These are phyloP conservation scores for Eurotiales sp. DNA, from an alignment of 2,329 filamentous ascomycete genomes.

Conservation along the genomic window DNA sequence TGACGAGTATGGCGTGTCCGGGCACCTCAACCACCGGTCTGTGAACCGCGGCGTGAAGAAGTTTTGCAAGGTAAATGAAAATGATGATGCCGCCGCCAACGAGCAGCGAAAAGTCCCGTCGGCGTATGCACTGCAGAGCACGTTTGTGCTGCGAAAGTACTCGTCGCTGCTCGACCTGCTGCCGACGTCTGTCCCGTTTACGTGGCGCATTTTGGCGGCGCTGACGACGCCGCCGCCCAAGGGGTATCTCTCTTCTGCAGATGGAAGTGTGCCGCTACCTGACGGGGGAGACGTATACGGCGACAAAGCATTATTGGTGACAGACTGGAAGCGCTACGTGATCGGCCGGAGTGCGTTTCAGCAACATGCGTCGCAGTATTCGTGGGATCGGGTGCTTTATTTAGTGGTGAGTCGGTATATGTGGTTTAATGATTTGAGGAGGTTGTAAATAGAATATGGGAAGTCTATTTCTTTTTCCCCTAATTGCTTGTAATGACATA, in stretches of 20 bases:
- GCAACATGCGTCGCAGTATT: slow-evolving; percentile 39
- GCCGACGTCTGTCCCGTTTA: slow-evolving; percentile 36
- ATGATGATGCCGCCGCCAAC: too few species aligned
- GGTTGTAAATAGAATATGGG: slow-evolving; percentile 6
- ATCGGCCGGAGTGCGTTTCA: slow-evolving; percentile 36
- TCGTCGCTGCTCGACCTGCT: slow-evolving; percentile 37
- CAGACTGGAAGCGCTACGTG: slow-evolving; percentile 34
- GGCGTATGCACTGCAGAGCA: slow-evolving; percentile 36
- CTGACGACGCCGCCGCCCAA: slow-evolving; percentile 13
- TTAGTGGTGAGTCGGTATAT: slow-evolving; percentile 40
- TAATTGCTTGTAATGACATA: too few species aligned
- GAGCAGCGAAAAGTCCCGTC: too few species aligned
- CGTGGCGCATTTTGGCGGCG: slow-evolving; percentile 20
- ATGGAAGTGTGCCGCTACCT: not conserved
- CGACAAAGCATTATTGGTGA: slow-evolving; percentile 33
- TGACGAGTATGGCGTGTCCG: slow-evolving; percentile 39
- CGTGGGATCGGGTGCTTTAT: slow-evolving; percentile 41
- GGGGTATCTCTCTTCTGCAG: slow-evolving; percentile 5
- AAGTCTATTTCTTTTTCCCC: too few species aligned
- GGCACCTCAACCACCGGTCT: slow-evolving; percentile 40
- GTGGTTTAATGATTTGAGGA: slow-evolving; percentile 35
- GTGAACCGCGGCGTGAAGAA: slow-evolving; percentile 37
- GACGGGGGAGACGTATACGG: slow-evolving; percentile 15
- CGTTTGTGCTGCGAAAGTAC: slow-evolving; percentile 36
- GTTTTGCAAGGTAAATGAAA: slow-evolving; percentile 21